Percentiles rank a stretch among this genome's conserved stretches.
phyloP scores from a whole-genome alignment of 805 yeast genomes.

The Starmerella stellata region DNA sequence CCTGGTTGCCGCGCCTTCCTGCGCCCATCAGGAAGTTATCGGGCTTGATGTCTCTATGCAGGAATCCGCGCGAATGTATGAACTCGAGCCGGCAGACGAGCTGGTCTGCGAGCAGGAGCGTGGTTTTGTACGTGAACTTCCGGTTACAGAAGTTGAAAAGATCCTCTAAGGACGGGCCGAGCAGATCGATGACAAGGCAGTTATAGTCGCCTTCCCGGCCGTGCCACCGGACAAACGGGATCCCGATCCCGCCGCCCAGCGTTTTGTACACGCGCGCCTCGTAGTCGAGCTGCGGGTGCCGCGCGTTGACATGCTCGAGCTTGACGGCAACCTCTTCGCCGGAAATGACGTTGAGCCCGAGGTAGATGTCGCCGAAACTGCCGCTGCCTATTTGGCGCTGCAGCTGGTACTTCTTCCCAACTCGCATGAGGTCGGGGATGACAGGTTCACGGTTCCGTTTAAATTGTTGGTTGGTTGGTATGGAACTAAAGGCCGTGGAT shows the following conservation, averaged over 20 bases:
- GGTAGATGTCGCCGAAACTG: constrained; percentile 90
- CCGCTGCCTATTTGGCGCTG: constrained; percentile 95
- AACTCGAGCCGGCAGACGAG: constrained; percentile 85
- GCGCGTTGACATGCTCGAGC: constrained; percentile 71
- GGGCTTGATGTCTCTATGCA: constrained; percentile 70
- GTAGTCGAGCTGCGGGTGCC: constrained; percentile 92
- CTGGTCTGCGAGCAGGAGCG: constrained; percentile 81
- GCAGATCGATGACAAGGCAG: constrained; percentile 88
- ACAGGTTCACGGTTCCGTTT: too few relatives aligned
- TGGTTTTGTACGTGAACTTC: constrained; percentile 83
- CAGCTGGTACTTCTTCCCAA: constrained; percentile 83
- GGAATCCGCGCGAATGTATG: constrained; percentile 84
- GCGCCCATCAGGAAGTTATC: constrained; percentile 76
- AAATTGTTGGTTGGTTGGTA: too few relatives aligned
- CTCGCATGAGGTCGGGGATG: constrained; percentile 77
- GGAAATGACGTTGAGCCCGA: constrained; percentile 73
- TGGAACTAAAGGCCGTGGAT: too few relatives aligned
- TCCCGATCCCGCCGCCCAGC: constrained; percentile 89
- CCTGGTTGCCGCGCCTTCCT: constrained; percentile 87
- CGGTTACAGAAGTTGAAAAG: constrained; percentile 90
- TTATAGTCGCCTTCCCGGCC: constrained; percentile 93
- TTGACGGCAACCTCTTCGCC: constrained; percentile 98
- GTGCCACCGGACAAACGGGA: constrained; percentile 91
- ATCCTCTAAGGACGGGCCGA: constrained; percentile 92
- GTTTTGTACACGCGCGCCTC: constrained; percentile 93